Evolutionary conservation across 148 eudicot genomes (phyloP).

Genomic region (Vaccinium macrocarpon): DNA sequence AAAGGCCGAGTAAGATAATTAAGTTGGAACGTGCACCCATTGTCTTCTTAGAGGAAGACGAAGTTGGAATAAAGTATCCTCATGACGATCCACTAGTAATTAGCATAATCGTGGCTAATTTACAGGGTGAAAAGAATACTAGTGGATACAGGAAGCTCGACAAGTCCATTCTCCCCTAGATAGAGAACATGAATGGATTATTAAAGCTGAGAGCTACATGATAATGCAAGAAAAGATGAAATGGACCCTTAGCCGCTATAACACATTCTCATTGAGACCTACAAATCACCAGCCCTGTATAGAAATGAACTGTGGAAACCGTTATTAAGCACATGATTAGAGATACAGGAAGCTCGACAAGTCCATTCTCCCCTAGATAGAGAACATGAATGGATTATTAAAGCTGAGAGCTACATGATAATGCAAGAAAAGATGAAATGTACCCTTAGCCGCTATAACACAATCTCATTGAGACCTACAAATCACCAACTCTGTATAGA

Average conservation of each 20-base stretch:
- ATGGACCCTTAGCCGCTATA: background rate
- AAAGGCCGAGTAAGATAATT: too few relatives aligned
- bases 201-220: background rate
- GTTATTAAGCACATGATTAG: too few relatives aligned
- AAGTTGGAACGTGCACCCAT: too few relatives aligned
- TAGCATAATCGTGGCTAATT: too few relatives aligned
- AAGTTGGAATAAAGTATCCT: too few relatives aligned
- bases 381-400: background rate
- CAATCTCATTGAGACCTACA: background rate
- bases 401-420: background rate
- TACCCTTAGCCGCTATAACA: background rate
- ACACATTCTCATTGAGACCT: background rate
- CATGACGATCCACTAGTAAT: too few relatives aligned
- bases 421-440: conserved; percentile 1
- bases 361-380: background rate
- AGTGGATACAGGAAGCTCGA: too few relatives aligned
- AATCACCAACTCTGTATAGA: background rate
- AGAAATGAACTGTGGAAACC: background rate
- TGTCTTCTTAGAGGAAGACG: too few relatives aligned
- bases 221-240: background rate
- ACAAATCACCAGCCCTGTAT: background rate
- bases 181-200: background rate
- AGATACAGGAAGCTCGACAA: background rate
- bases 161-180: conserved; percentile 1
- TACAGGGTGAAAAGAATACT: too few relatives aligned